Base-by-base conservation (phyloP, 1,284 basidiomycete genomes). In the Hortiboletus rubellus region DNA sequence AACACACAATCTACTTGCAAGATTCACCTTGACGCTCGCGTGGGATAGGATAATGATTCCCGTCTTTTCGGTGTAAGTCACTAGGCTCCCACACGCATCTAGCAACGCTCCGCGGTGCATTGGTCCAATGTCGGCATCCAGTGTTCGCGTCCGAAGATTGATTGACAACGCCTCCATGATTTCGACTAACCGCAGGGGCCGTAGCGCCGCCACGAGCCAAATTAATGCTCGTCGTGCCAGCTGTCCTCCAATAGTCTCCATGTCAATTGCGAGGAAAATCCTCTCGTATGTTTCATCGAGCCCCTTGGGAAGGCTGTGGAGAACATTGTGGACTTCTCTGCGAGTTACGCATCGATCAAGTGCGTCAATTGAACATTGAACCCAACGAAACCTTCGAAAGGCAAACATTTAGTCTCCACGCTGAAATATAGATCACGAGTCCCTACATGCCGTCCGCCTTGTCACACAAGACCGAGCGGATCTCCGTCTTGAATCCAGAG, bases 311-410 rank as follows among this genome's bases (percentile, higher is more conserved):
- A 53, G 18, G 47, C 7, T 27, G 5, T 41, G 1, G 2, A 53
- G 52, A n/a, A 31, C 52, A 5, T 34, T 11, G n/a, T 22, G 45
- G 3, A 42, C 38, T 7, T 43, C 33, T 8, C n/a, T 24, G 10
- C n/a, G 38, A 5, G 55, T 58, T 17, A 58, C 11, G 1, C 38
- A 58, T 33, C 34, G 57, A 18, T 54, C 8, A 12, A 57, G 56
- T 12, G 40, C 42, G 33, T 56, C 44, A 9, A 56, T 42, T 7
- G 54, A 43, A 30, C 55, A 57, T 5, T 58, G 57, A 0, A 54
- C 27, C 56, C 56, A 58, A 2, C 57, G 37, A n/a, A 60, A 60
- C 56, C 56, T 60, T 36, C 9, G 1, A 12, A 15, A 38, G 1
- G 1, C 3, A 18, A 34, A 1, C 11, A 36, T 0, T 53, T 17